Base-by-base conservation (phyloP, 108 stramenopile genomes). In the Cylindrotheca closterium region DNA sequence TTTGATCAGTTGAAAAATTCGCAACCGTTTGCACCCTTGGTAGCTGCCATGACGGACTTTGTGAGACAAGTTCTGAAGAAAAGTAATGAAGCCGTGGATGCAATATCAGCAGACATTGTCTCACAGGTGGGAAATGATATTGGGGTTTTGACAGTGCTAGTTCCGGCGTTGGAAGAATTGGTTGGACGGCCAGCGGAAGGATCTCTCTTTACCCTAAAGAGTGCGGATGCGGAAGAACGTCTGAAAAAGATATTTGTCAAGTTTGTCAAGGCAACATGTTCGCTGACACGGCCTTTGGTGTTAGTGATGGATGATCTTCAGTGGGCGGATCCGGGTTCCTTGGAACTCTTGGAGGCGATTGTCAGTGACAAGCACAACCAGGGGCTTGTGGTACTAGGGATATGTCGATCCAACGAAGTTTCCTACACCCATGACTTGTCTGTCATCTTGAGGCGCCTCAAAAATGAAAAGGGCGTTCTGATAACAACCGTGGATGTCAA, bases 241-340 rank as follows among this genome's bases (percentile, higher is more conserved):
- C n/a, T n/a, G n/a, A n/a, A n/a, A n/a, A n/a, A n/a, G n/a, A 48
- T 49, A 7, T 32, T 56, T 21, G 23, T 62, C 2, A 55, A 66
- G 55, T 66, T 64, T 25, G 52, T 72, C 27, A 50, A 34, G 1
- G 64, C 55, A 2, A 47, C 32, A 29, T 49, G 51, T 21, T 52
- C 63, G n/a, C 60, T 49, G 1, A 49, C 49, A 30, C 31, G 51
- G 28, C 60, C 60, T n/a, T 32, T 74, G 47, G 26, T 78, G 4
- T 63, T 83, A 37, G 78, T 87, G 63, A 22, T 79, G 32, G 82
- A 84, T 58, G 86, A 87, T 55, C 29, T 87, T 22, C 86, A 87
- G 45, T 87, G 86, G 86, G 78, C 80, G 3, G 86, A 87, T 67
- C 29, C 63, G 1, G 58, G 64, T 2, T 72, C 67, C 4, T 61